Evolutionary conservation across 768 basidiomycete genomes (phyloP).

Genomic region (Grammothele lineata): DNA sequence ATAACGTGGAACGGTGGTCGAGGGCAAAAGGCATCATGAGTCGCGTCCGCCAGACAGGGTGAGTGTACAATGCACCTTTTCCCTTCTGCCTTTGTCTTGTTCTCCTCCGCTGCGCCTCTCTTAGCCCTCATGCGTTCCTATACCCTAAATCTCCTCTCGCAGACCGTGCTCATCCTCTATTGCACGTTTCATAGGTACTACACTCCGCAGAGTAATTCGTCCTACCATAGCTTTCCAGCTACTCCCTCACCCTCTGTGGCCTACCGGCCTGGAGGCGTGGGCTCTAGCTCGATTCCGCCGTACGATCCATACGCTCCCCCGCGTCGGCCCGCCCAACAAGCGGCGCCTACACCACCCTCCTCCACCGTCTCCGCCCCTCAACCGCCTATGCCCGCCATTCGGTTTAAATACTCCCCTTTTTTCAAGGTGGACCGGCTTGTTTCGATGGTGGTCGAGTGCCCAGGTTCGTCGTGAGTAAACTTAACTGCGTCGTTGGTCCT

Average conservation of each 20-base stretch:
- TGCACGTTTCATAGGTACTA: conserved; percentile 15
- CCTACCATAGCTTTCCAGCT: conserved; percentile 2
- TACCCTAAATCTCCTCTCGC: no score
- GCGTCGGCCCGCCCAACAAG: conserved; percentile 32
- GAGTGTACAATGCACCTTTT: conserved; percentile 32
- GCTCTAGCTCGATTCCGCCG: conserved; percentile 12
- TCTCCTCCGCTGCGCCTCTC: not conserved
- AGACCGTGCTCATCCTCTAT: no score
- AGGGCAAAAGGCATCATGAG: conserved; percentile 64
- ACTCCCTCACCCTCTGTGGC: conserved; percentile 5
- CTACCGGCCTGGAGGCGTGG: conserved; percentile 10
- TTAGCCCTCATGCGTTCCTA: no score
- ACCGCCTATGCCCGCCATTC: conserved; percentile 43
- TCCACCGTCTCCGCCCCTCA: conserved; percentile 21
- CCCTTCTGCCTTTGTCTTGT: not conserved
- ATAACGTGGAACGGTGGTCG: conserved; percentile 60
- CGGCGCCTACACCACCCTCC: conserved; percentile 34
- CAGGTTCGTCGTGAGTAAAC: conserved; percentile 45
- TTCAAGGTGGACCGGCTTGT: conserved; percentile 63
- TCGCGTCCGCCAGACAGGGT: conserved; percentile 70
- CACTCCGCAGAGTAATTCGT: conserved; percentile 8
- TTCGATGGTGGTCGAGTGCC: conserved; percentile 68
- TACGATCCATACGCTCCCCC: conserved; percentile 57
- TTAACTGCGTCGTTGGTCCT: not conserved
- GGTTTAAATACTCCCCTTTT: conserved; percentile 81